Base-by-base conservation (phyloP, 805 yeast species). In the Brettanomyces naardenensis region DNA sequence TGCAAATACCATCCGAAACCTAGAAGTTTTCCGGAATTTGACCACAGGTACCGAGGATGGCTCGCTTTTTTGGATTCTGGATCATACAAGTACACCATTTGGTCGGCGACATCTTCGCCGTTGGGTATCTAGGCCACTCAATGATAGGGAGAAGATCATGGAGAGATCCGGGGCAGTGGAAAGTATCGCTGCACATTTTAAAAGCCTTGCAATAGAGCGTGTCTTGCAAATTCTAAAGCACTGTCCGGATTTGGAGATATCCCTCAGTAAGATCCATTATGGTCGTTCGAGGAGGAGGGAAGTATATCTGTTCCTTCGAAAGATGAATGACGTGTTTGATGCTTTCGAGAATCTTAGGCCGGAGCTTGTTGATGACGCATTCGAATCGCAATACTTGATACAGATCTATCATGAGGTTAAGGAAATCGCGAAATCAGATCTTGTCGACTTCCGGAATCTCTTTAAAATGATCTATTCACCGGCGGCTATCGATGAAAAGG, bases 111-210 rank as follows among this genome's bases (percentile, higher is more conserved):
- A 75, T 41, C 55, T 92, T 11, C 65, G 68, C 21, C 63, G 71
- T 28, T 92, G 98, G 98, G 60, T 89, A 0, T 66, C 76, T 1
- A 65, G 69, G 42, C 98, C 98, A 1, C 64, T 89, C 18, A 58
- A 74, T 0, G 67, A 76, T 31, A 61, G 66, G 22, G 65, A 60
- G 1, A 60, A 61, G 6, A 81, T 92, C 2, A 67, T 71, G 39
- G 65, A 67, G n/a, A 67, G 98, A 19, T 60, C 71, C 0, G 72
- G 71, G 29, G 87, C 95, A 0, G 69, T 80, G 4, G 69, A 67
- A 18, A 69, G 72, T 39, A 53, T 79, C 4, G 61, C 61, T 1
- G 53, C 55, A 4, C 57, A 61, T 14, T 65, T 66, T 41, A 64
- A 60, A 23, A 54, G 63, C 4, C 53, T 68, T 27, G 58, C 51